Conservation (phyloP, 169 alveolate species). For the Besnoitia besnoiti region DNA sequence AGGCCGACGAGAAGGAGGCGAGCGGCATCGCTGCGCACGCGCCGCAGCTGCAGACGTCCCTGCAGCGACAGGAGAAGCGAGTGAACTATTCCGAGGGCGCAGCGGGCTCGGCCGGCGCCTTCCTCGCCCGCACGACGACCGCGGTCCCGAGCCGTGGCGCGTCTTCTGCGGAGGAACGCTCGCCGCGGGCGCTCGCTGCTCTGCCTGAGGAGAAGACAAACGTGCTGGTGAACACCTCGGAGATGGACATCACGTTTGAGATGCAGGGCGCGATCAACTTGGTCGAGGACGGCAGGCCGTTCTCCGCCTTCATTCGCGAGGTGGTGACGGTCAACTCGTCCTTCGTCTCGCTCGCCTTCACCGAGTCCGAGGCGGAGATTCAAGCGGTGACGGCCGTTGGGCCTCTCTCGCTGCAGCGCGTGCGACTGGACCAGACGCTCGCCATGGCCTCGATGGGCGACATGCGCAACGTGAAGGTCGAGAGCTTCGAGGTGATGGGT, state of each 20-base stretch:
- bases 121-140: neutral
- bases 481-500: conserved; percentile 14
- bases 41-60: neutral
- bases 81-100: neutral
- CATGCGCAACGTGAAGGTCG: neutral
- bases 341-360: conserved; percentile 17
- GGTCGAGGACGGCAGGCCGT: neutral
- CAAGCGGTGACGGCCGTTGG: neutral
- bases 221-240: neutral
- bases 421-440: conserved; percentile 3
- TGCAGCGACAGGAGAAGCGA: neutral
- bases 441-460: neutral
- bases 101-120: neutral
- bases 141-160: neutral
- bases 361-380: neutral
- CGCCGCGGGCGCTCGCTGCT: neutral
- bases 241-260: conserved; percentile 13
- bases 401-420: neutral
- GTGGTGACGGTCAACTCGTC: neutral
- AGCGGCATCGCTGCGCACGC: neutral
- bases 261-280: neutral
- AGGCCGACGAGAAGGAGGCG: too few species aligned
- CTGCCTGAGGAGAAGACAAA: neutral
- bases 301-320: conserved; percentile 4
- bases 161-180: neutral